Conservation (phyloP, 768 basidiomycete genomes). For the Lactarius indigo region DNA sequence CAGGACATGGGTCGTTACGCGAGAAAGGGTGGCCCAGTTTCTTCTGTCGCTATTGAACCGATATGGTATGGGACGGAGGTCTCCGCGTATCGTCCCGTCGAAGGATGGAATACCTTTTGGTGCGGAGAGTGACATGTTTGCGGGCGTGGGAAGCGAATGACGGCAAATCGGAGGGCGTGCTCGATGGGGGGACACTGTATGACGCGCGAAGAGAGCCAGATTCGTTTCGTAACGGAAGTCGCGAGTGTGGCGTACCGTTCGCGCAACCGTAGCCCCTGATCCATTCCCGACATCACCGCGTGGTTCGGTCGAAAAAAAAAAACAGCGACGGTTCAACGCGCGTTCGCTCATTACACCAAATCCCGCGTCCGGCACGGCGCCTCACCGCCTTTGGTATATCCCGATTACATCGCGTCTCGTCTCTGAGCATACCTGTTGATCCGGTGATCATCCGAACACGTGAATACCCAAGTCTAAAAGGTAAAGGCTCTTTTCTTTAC, state of each 20-base stretch:
- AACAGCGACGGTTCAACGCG: not conserved
- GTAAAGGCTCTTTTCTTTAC: not conserved
- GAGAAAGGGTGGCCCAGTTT: not conserved
- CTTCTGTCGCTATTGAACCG: not conserved
- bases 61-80: not conserved
- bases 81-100: not conserved
- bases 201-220: constrained; percentile 4
- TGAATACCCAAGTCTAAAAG: not conserved
- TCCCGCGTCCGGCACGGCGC: not conserved
- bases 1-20: not conserved
- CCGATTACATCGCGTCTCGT: not conserved
- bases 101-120: not conserved
- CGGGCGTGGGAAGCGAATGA: constrained; percentile 1
- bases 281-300: not conserved
- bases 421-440: not conserved
- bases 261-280: not conserved
- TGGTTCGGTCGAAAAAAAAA: not conserved
- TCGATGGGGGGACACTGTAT: constrained; percentile 6
- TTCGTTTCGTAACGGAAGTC: not conserved
- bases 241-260: not conserved
- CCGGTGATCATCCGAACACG: not conserved
- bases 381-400: not conserved
- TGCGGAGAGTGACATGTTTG: not conserved
- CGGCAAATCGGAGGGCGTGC: not conserved
- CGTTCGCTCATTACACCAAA: not conserved